Percentiles rank a stretch among this genome's conserved stretches.
These are phyloP conservation scores for Entelexis sorbosivorans DNA, from an alignment of 1,139 yeast genomes.

Conservation along the genomic window DNA sequence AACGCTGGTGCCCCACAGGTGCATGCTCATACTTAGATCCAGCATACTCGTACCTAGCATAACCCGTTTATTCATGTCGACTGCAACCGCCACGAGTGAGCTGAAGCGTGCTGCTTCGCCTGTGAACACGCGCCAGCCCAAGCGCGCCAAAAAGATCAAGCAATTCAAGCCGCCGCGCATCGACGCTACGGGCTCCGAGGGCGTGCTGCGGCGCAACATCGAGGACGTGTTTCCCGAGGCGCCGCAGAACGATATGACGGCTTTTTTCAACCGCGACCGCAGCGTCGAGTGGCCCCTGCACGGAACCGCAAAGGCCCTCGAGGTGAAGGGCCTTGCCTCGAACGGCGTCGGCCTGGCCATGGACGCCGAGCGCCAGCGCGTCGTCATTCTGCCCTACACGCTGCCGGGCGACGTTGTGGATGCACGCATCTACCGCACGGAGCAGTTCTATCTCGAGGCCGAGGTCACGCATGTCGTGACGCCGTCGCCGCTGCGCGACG, in stretches of 20 bases:
- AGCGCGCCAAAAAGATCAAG: constrained; percentile 24
- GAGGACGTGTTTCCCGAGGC: constrained; percentile 42
- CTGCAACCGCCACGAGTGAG: constrained; percentile 1
- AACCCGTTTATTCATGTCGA: constrained; percentile 4
- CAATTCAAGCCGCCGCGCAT: constrained; percentile 45
- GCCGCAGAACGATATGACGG: constrained; percentile 49
- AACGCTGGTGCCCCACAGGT: constrained; percentile 8
- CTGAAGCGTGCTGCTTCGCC: constrained; percentile 9
- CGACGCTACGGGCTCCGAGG: constrained; percentile 73
- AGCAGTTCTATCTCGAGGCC: constrained; percentile 62
- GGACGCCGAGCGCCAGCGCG: constrained; percentile 22
- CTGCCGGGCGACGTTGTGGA: constrained; percentile 72
- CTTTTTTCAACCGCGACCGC: constrained; percentile 50
- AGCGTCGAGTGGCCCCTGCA: constrained; percentile 49
- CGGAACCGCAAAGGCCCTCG: constrained; percentile 41
- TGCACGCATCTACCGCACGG: constrained; percentile 65
- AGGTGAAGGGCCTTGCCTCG: constrained; percentile 49
- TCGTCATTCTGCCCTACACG: constrained; percentile 64
- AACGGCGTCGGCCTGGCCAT: constrained; percentile 47
- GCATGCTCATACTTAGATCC: constrained; percentile 7
- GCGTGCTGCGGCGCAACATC: constrained; percentile 69
- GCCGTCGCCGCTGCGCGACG: constrained; percentile 43
- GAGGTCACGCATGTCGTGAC: constrained; percentile 50
- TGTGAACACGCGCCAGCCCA: background rate
- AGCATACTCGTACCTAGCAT: constrained; percentile 9